phyloP scores from a whole-genome alignment of 2,329 filamentous ascomycete genomes.

The Xylaria sp. region DNA sequence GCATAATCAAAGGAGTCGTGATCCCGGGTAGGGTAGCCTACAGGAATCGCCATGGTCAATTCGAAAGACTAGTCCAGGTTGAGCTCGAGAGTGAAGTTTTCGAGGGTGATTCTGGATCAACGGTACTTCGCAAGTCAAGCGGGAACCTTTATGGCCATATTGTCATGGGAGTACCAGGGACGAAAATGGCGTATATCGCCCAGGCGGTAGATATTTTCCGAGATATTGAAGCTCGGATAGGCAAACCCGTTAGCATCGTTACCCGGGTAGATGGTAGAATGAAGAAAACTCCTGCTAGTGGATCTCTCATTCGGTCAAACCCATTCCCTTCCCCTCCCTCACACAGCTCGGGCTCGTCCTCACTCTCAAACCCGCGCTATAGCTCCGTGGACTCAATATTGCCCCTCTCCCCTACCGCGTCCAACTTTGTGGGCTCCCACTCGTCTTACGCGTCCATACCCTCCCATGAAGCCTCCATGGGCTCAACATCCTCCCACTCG shows the following conservation, averaged over 20 bases:
- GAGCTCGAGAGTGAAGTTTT: neutral
- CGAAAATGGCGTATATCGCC: slow-evolving; percentile 17
- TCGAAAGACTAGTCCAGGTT: slow-evolving; percentile 9
- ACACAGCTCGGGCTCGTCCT: too few species aligned
- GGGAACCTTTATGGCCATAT: slow-evolving; percentile 25
- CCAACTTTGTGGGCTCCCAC: too few species aligned
- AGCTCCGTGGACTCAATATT: too few species aligned
- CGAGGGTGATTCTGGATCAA: slow-evolving; percentile 25
- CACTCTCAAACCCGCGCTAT: too few species aligned
- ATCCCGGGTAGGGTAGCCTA: slow-evolving; percentile 11
- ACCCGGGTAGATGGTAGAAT: too few species aligned
- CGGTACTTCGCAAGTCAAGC: slow-evolving; percentile 11
- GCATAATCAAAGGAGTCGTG: neutral
- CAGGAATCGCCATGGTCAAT: neutral
- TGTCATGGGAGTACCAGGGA: slow-evolving; percentile 22
- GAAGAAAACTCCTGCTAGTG: too few species aligned
- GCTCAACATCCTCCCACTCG: too few species aligned
- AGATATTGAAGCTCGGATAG: neutral
- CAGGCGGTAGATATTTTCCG: slow-evolving; percentile 13
- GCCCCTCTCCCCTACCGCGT: too few species aligned
- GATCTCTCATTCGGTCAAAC: too few species aligned
- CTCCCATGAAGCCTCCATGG: too few species aligned
- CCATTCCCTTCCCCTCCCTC: too few species aligned
- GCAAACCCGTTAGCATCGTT: neutral
- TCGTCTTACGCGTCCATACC: too few species aligned